phyloP scores from a whole-genome alignment of 2,329 filamentous ascomycete genomes.

The Domatiomyces catenatus region DNA sequence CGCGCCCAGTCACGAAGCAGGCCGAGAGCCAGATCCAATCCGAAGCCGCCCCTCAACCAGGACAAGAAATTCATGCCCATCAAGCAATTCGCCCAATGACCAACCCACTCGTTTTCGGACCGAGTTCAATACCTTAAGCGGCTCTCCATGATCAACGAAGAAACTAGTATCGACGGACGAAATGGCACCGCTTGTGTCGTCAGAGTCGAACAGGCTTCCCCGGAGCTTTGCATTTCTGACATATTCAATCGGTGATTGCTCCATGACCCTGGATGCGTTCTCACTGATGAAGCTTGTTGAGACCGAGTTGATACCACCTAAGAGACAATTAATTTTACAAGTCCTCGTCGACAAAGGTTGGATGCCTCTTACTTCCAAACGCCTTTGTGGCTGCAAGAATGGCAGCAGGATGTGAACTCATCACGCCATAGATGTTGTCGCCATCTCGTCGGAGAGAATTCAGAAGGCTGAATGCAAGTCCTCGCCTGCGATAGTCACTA shows the following conservation, averaged over 20 bases:
- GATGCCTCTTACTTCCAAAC: constrained; percentile 5
- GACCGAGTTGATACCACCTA: constrained; percentile 6
- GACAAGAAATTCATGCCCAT: constrained; percentile 11
- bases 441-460: constrained; percentile 1
- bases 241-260: constrained; percentile 3
- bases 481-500: constrained; percentile 22
- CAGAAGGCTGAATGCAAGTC: constrained; percentile 20
- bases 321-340: not conserved
- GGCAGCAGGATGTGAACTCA: constrained; percentile 7
- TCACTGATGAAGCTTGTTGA: constrained; percentile 7
- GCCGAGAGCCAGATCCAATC: constrained; percentile 1
- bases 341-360: not conserved
- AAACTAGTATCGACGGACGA: constrained; percentile 8
- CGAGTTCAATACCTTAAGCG: constrained; percentile 5
- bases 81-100: constrained; percentile 12
- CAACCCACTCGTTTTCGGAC: constrained; percentile 7
- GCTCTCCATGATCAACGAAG: constrained; percentile 11
- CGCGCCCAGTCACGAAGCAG: not conserved
- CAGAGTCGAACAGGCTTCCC: constrained; percentile 10
- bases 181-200: constrained; percentile 6
- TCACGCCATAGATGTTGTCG: constrained; percentile 6
- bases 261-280: constrained; percentile 5
- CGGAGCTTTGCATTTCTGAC: constrained; percentile 7
- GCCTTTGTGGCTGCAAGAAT: constrained; percentile 6
- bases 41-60: constrained; percentile 3